Evolutionary conservation across 208 protist species (phyloP).

Genomic region (Crithidia fasciculata): DNA sequence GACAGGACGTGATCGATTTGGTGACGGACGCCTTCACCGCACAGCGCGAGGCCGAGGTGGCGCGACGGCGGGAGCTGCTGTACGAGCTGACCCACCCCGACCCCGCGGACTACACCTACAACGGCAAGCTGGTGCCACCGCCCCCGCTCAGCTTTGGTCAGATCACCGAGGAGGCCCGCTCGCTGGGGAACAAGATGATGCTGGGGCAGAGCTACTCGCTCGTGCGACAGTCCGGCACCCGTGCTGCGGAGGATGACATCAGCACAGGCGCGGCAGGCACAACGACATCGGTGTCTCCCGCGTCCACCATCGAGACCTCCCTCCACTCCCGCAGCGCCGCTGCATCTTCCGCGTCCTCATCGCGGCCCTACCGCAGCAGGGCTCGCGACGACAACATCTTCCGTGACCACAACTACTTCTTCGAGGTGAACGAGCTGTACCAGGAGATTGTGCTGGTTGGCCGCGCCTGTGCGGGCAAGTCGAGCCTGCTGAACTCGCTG

Average conservation of each 20-base stretch:
- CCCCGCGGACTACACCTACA: conserved; percentile 86
- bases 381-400: conserved; percentile 68
- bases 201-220: conserved; percentile 77
- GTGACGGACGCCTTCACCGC: conserved; percentile 85
- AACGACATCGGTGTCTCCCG: conserved; percentile 10
- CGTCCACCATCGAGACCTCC: conserved; percentile 27
- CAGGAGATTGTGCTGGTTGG: conserved; percentile 90
- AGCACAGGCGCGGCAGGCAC: background rate
- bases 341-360: background rate
- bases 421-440: conserved; percentile 92
- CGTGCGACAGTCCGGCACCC: conserved; percentile 67
- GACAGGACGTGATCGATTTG: conserved; percentile 82
- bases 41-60: conserved; percentile 64
- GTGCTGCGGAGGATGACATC: conserved; percentile 40
- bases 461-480: conserved; percentile 86
- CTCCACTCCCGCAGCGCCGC: background rate
- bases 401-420: conserved; percentile 89
- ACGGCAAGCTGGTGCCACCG: conserved; percentile 84
- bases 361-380: conserved; percentile 36
- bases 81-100: conserved; percentile 88
- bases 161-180: conserved; percentile 69
- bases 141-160: conserved; percentile 88
- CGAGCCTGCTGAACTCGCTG: conserved; percentile 86
- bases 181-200: conserved; percentile 76
- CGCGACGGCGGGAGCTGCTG: conserved; percentile 68